A percentile compares a stretch with the other conserved stretches of the same genome.
Evolutionary conservation across 768 basidiomycete species (phyloP).

Genomic region (Psilocybe cubensis): DNA sequence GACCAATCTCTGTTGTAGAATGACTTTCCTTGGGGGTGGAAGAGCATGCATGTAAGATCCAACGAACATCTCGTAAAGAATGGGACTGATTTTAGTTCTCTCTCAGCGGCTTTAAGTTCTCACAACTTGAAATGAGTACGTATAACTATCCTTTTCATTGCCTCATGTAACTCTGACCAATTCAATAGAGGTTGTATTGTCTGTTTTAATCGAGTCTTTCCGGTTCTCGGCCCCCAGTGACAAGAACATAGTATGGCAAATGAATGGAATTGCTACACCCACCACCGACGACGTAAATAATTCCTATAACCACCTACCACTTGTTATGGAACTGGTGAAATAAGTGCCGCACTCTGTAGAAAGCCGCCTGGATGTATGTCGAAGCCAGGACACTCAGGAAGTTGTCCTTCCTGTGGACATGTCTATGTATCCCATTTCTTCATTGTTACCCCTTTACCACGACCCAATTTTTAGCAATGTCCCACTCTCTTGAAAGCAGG

Average conservation of each 20-base stretch:
- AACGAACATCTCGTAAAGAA: not conserved
- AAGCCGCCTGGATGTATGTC: too few relatives aligned
- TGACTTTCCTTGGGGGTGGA: slow-evolving; percentile 50
- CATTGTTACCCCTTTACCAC: too few relatives aligned
- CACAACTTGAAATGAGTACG: slow-evolving; percentile 35
- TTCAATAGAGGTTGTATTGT: slow-evolving; percentile 23
- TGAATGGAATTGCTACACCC: slow-evolving; percentile 24
- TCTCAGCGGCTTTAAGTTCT: slow-evolving; percentile 24
- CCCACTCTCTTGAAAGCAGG: too few relatives aligned
- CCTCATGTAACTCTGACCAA: not conserved
- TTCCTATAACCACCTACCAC: slow-evolving; percentile 17
- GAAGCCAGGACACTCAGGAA: too few relatives aligned
- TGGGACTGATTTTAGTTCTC: not conserved
- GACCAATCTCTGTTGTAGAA: slow-evolving; percentile 26
- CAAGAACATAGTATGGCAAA: slow-evolving; percentile 27
- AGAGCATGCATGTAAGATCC: slow-evolving; percentile 46
- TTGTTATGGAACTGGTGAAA: slow-evolving; percentile 18
- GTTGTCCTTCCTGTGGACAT: too few relatives aligned
- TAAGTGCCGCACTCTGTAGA: not conserved
- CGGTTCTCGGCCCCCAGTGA: slow-evolving; percentile 22
- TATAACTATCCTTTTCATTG: not conserved
- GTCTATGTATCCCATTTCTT: too few relatives aligned
- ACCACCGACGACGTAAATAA: slow-evolving; percentile 6
- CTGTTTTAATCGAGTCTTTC: slow-evolving; percentile 25
- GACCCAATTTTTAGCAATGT: too few relatives aligned